Evolutionary conservation across 2,329 filamentous ascomycete species (phyloP).

Genomic region (Pseudocercospora pini-densiflorae): DNA sequence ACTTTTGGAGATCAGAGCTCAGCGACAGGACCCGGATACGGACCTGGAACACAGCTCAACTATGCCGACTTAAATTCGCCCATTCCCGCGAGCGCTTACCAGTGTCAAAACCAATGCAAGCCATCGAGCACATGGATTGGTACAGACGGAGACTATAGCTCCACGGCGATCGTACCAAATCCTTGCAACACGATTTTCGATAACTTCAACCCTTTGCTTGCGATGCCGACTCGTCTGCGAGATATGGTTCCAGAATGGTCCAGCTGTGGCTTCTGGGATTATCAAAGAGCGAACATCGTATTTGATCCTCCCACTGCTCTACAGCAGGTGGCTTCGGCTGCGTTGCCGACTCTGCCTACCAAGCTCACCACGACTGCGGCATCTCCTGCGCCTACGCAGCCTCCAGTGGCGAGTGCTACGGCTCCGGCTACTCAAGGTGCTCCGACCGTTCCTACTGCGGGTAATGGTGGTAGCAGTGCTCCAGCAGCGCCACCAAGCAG

Average conservation of each 20-base stretch:
- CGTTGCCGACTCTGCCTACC: constrained; percentile 2
- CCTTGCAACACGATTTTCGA: constrained; percentile 27
- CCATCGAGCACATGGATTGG: not conserved
- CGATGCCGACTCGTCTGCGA: constrained; percentile 23
- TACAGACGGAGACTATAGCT: not conserved
- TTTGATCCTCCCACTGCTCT: constrained; percentile 28
- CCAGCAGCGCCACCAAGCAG: not conserved
- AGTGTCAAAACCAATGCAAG: constrained; percentile 23
- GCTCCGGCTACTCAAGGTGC: not conserved
- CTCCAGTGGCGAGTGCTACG: not conserved
- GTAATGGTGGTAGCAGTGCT: not conserved
- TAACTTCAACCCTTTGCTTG: constrained; percentile 27
- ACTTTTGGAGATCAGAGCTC: not conserved
- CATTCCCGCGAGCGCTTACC: constrained; percentile 29
- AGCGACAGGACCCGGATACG: constrained; percentile 4
- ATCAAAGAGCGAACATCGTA: constrained; percentile 18
- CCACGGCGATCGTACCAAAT: constrained; percentile 7
- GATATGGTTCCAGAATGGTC: constrained; percentile 23
- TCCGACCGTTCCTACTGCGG: too few relatives aligned
- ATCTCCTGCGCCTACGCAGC: not conserved
- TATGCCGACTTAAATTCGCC: constrained; percentile 32
- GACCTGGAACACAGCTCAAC: constrained; percentile 24
- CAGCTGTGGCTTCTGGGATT: constrained; percentile 22
- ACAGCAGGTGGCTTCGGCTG: not conserved
- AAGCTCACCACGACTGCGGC: not conserved